Evolutionary conservation across 2,329 filamentous ascomycete species (phyloP).

Genomic region (Chrysoporthe austroafricana): DNA sequence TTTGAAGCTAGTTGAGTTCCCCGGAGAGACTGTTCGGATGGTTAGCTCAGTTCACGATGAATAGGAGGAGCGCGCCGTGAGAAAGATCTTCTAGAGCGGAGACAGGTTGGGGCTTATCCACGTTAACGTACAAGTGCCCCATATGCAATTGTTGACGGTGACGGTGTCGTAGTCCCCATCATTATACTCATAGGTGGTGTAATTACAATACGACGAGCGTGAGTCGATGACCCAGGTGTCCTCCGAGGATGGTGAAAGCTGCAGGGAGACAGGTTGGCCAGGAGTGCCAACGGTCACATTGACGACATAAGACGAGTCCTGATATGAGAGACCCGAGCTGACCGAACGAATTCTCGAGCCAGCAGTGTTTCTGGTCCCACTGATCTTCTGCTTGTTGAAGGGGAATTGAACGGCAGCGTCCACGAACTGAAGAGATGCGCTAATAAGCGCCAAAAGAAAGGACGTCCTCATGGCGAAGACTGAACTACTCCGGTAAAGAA

Average conservation of each 20-base stretch:
- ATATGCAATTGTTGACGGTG: conserved; percentile 28
- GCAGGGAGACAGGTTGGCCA: conserved; percentile 35
- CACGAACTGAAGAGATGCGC: conserved; percentile 13
- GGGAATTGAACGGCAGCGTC: conserved; percentile 21
- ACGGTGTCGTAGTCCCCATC: conserved; percentile 2
- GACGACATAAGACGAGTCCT: conserved; percentile 33
- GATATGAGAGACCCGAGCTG: conserved; percentile 20
- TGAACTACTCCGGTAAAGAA: not conserved
- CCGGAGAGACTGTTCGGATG: conserved; percentile 23
- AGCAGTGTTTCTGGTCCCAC: not conserved
- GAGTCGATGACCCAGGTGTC: conserved; percentile 38
- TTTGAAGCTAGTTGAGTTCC: conserved; percentile 32
- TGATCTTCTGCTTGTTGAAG: conserved; percentile 16
- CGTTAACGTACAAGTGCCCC: conserved; percentile 32
- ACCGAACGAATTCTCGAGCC: conserved; percentile 10
- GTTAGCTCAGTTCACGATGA: conserved; percentile 17
- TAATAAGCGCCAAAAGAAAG: conserved; percentile 15
- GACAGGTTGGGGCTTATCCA: not conserved
- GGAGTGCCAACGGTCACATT: conserved; percentile 37
- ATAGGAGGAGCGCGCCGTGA: not conserved
- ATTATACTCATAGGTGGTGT: conserved; percentile 12
- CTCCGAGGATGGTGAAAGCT: conserved; percentile 33
- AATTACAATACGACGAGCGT: conserved; percentile 22
- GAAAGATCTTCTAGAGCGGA: not conserved
- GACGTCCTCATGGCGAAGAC: conserved; percentile 24